These are phyloP conservation scores for Fagopyrum homotropicum DNA, from an alignment of 148 eudicot genomes.

Conservation along the genomic window DNA sequence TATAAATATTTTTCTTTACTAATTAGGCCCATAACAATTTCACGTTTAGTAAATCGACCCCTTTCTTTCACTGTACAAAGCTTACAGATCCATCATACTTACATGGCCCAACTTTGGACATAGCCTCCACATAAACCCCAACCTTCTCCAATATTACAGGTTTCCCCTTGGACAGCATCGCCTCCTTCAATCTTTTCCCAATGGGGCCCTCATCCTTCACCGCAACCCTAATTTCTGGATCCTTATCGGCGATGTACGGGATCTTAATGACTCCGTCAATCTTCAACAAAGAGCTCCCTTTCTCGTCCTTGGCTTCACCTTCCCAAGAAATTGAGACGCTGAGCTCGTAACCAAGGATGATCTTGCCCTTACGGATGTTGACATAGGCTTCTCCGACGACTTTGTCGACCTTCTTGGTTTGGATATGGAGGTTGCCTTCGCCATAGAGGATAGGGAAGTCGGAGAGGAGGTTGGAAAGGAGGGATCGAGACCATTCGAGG, in stretches of 20 bases:
- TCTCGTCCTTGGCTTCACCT: conserved; percentile 54
- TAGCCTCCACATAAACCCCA: conserved; percentile 57
- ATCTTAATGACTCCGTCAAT: conserved; percentile 50
- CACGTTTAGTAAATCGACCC: too few relatives aligned
- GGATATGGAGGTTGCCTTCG: conserved; percentile 43
- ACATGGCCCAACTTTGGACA: conserved; percentile 88
- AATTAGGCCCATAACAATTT: too few relatives aligned
- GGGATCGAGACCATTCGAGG: conserved; percentile 56
- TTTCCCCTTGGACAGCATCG: conserved; percentile 49
- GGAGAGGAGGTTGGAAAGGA: conserved; percentile 37
- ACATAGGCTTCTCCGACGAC: conserved; percentile 80
- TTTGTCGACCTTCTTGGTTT: conserved; percentile 32
- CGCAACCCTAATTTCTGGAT: conserved; percentile 51
- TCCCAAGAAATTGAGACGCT: conserved; percentile 38
- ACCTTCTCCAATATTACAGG: conserved; percentile 46
- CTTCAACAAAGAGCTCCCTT: conserved; percentile 19
- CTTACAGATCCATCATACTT: conserved; percentile 35
- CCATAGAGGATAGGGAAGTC: conserved; percentile 43
- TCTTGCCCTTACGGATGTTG: conserved; percentile 81
- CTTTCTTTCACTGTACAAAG: too few relatives aligned
- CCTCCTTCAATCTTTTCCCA: conserved; percentile 54
- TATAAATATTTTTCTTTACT: too few relatives aligned
- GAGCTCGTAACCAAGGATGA: conserved; percentile 85
- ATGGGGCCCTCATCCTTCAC: conserved; percentile 50
- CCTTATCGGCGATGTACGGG: conserved; percentile 67